Conservation (phyloP, 805 yeast genomes). For the Debaryomyces castellii region DNA sequence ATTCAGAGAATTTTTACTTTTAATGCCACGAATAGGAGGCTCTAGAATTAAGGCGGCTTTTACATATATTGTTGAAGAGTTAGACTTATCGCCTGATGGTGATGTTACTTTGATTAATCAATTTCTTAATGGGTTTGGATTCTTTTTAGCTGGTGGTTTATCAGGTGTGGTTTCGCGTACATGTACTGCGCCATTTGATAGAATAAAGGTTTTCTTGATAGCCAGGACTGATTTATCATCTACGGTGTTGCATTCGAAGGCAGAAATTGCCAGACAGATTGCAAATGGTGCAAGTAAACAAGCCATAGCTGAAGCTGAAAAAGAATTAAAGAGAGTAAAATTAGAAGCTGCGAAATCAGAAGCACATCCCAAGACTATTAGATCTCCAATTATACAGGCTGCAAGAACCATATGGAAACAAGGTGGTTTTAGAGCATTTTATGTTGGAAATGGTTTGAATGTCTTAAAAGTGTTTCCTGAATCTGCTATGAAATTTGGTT, state of each 20-base stretch:
- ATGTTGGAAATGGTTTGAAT: slow-evolving; percentile 93
- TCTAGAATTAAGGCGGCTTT: slow-evolving; percentile 81
- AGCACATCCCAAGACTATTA: slow-evolving; percentile 48
- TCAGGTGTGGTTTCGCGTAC: slow-evolving; percentile 96
- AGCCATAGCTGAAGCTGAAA: slow-evolving; percentile 33
- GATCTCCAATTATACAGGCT: slow-evolving; percentile 79
- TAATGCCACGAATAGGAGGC: slow-evolving; percentile 80
- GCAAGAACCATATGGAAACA: slow-evolving; percentile 77
- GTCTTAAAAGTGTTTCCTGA: slow-evolving; percentile 95
- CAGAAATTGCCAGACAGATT: slow-evolving; percentile 37
- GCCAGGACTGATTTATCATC: slow-evolving; percentile 84
- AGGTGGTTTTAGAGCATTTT: slow-evolving; percentile 86
- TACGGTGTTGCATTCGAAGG: slow-evolving; percentile 60
- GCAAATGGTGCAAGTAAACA: slow-evolving; percentile 35
- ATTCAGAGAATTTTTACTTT: slow-evolving; percentile 76
- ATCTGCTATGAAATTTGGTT: slow-evolving; percentile 95
- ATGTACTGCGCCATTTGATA: slow-evolving; percentile 94
- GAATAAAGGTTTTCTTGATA: slow-evolving; percentile 89
- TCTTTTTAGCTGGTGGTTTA: slow-evolving; percentile 90
- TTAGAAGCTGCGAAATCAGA: slow-evolving; percentile 25
- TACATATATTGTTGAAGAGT: slow-evolving; percentile 72
- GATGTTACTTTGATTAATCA: slow-evolving; percentile 85
- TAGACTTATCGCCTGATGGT: slow-evolving; percentile 85
- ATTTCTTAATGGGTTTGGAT: slow-evolving; percentile 80
- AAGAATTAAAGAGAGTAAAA: slow-evolving; percentile 26